Base-by-base conservation (phyloP, 768 basidiomycete genomes). In the Pulveroboletus sp. region DNA sequence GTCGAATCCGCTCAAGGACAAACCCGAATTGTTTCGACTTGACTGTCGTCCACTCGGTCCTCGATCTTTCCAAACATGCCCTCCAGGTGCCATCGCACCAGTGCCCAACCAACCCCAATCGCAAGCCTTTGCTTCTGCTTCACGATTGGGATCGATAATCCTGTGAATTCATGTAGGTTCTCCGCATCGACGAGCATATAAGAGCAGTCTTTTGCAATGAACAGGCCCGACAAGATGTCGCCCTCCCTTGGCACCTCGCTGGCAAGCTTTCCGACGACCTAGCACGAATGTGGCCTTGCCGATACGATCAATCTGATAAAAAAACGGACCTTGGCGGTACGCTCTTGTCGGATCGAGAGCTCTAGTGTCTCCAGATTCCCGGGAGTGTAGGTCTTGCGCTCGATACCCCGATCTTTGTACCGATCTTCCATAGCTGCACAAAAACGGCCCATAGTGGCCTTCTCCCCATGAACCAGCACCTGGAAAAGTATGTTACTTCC, bases 41-140 rank as follows among this genome's bases (percentile, higher is more conserved):
- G 80, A 31, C 84, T 79, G 37, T 76, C 76, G 64, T 88, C 86
- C 17, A 75, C 43, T 0, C 84, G 83, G 40, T 87, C 84, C 46
- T 87, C 81, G 1, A 93, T 77, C 36, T 72, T 78, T 11, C 92
- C 92, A 64, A 85, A 94, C 90, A 94, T 94, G 3, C 92, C 94
- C 67, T 95, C 92, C 44, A 98, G 67, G 68, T 97, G 94, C 94
- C 95, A 97, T 54, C 84, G 75, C n/a, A 97, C 85, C 44, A 97
- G 77, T 13, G 87, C 81, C 93, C 92, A 95, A 13, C 87, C 78
- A 2, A 95, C 92, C 29, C 84, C 82, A 7, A 97, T 75, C 13
- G 78, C 77, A 43, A 97, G 72, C 56, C 79, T 85, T 69, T 97
- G 93, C 40, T 84, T 78, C 63, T 99, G 94, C 2, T 80, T 83